These are phyloP conservation scores for Aphanomyces invadans DNA, from an alignment of 352 stramenopile genomes.

Conservation along the genomic window DNA sequence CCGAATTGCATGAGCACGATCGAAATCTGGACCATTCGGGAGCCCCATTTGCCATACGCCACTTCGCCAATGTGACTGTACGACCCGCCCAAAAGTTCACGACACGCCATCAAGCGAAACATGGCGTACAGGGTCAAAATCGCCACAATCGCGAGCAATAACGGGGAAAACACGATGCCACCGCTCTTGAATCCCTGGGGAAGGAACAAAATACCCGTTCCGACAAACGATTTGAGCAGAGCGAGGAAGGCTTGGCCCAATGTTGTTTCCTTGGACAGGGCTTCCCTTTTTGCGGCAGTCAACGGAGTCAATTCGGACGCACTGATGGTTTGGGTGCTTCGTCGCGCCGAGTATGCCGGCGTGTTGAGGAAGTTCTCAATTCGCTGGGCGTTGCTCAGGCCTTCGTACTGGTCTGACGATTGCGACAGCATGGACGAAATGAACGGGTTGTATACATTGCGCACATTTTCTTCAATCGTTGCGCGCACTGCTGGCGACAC, in stretches of 20 bases:
- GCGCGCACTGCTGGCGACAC: constrained; percentile 20
- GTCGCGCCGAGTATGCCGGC: constrained; percentile 23
- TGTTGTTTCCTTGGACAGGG: constrained; percentile 18
- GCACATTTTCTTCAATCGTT: constrained; percentile 58
- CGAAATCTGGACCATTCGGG: constrained; percentile 53
- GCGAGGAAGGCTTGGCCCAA: constrained; percentile 31
- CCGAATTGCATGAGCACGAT: constrained; percentile 60
- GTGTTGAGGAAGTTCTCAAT: constrained; percentile 61
- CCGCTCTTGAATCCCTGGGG: constrained; percentile 59
- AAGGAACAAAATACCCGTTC: constrained; percentile 59
- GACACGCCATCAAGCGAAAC: constrained; percentile 47
- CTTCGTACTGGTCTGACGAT: constrained; percentile 73
- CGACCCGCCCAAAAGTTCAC: constrained; percentile 43
- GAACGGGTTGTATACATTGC: constrained; percentile 73
- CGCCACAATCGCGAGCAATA: constrained; percentile 38
- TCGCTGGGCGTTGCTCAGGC: constrained; percentile 58
- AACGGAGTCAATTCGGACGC: constrained; percentile 17
- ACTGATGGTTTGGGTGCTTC: constrained; percentile 13
- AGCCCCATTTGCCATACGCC: constrained; percentile 41
- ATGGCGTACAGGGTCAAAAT: constrained; percentile 54
- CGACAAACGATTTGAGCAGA: constrained; percentile 67
- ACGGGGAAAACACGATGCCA: constrained; percentile 58
- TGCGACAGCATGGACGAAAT: constrained; percentile 76
- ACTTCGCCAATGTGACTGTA: constrained; percentile 52
- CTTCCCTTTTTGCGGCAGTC: background rate